Evolutionary conservation across 805 yeast species (phyloP), one percentile per base, ranked within the genome.

Genomic region (Ogataea sp.): DNA sequence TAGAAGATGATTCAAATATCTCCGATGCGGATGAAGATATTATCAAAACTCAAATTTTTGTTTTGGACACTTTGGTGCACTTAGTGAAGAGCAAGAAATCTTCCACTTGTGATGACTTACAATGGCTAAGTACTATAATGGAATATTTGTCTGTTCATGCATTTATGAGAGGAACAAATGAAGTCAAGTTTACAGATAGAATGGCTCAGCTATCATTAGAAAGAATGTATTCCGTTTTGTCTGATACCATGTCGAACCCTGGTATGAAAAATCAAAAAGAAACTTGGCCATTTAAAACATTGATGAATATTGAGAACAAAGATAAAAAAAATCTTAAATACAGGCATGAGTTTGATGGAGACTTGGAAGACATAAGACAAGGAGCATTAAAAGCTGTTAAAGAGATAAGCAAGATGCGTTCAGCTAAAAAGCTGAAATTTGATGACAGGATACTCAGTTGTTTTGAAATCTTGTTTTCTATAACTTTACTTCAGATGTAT

Each of bases 381-480:
- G 71, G 73, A 39, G 71, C 83, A 3, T 53, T 76, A 30, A 63
- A 64, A 14, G 61, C 72, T 2, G 20, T 23, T 21, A 24, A 21
- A 5, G 4, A 15, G 5, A 20, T 32, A 7, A 32, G 21, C 15
- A 70, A 33, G n/a, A 5, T 33, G n/a, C 36, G 36, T 23, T 9
- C 6, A 11, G 8, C 20, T 13, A 33, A 23, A 4, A 24, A 24
- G 5, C n/a, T 5, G 9, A 2, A 14, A 24, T 8, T 23, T 3
- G n/a, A 20, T 23, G 27, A 21, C 9, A 15, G 10, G 9, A 55
- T 28, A 59, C 68, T 42, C 73, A 75, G 47, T 55, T 80, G 44
- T 32, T 81, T 90, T 52, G 94, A 87, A 57, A 62, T 85, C 28
- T 64, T 90, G 34, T 74, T 84, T 41, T 81, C 96, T 0, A 75